Conservation (phyloP, 176 grass and related monocot genomes). For the Oropetium thomaeum region DNA sequence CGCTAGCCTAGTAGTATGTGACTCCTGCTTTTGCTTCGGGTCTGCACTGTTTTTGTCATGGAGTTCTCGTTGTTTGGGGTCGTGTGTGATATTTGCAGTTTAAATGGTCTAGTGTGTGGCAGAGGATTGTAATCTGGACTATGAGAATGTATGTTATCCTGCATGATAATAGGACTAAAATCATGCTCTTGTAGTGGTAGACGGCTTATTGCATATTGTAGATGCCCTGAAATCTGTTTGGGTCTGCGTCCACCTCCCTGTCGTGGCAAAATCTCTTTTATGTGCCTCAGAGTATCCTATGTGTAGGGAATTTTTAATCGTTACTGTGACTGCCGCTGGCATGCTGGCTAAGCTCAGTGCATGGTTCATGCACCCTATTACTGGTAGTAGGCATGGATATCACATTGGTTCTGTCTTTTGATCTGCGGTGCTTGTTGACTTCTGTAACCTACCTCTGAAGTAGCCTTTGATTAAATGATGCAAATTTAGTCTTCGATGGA, state of each 20-base stretch:
- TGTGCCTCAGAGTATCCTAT: neutral
- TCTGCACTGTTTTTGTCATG: neutral
- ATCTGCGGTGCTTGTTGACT: neutral
- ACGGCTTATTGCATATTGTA: neutral
- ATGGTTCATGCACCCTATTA: neutral
- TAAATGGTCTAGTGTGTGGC: neutral
- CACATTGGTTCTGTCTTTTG: neutral
- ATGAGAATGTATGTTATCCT: conserved; percentile 19
- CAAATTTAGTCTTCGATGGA: neutral
- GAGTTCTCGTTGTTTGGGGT: neutral
- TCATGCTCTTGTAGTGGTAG: neutral
- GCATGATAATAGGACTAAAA: neutral
- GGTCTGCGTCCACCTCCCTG: neutral
- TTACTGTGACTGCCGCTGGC: neutral
- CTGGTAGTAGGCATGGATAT: neutral
- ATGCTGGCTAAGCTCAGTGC: neutral
- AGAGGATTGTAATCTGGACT: neutral
- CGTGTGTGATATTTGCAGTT: neutral
- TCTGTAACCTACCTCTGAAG: neutral
- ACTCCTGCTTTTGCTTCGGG: neutral
- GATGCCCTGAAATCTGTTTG: neutral
- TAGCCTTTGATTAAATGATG: neutral
- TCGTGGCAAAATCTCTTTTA: neutral
- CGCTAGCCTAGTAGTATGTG: neutral
- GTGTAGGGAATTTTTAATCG: neutral